Percentiles rank a stretch among this genome's conserved stretches.
These are phyloP conservation scores for bread wheat (Triticum aestivum) DNA, from an alignment of 176 grass and related monocot species.

Conservation along the genomic window DNA sequence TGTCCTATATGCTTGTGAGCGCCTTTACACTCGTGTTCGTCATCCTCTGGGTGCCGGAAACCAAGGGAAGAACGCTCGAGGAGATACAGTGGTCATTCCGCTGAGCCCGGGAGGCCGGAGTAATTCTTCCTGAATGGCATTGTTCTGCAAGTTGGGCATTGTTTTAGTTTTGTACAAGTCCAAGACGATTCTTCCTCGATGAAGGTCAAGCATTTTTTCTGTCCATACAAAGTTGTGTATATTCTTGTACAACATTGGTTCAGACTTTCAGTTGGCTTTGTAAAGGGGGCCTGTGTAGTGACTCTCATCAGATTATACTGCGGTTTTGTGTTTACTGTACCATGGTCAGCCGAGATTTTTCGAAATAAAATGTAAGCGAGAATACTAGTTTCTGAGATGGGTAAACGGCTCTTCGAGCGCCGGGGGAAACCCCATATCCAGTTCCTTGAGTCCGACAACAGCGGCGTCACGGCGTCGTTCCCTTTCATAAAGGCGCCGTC, in stretches of 20 bases:
- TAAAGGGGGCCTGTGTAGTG: constrained; percentile 3
- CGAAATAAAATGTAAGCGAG: constrained; percentile 12
- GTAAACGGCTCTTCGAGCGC: no score
- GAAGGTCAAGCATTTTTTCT: constrained; percentile 21
- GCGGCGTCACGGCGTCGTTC: no score
- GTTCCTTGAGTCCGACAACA: no score
- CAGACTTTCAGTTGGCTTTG: neutral
- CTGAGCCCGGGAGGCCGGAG: neutral
- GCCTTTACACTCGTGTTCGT: constrained; percentile 64
- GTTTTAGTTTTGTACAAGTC: neutral
- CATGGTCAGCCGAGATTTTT: neutral
- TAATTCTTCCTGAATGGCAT: neutral
- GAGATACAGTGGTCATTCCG: constrained; percentile 94
- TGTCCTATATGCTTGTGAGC: constrained; percentile 67
- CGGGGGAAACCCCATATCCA: no score
- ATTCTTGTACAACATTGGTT: constrained; percentile 18
- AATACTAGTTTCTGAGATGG: no score
- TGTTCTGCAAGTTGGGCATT: neutral
- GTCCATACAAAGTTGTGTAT: constrained; percentile 3
- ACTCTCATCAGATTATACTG: neutral
- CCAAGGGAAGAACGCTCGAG: constrained; percentile 86
- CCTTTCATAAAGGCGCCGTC: no score
- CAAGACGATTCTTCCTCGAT: neutral
- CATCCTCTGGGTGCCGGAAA: constrained; percentile 85
- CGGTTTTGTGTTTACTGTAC: neutral